Evolutionary conservation across 768 basidiomycete species (phyloP), one percentile per base, ranked within the genome.

Genomic region (Cystobasidium ongulense): DNA sequence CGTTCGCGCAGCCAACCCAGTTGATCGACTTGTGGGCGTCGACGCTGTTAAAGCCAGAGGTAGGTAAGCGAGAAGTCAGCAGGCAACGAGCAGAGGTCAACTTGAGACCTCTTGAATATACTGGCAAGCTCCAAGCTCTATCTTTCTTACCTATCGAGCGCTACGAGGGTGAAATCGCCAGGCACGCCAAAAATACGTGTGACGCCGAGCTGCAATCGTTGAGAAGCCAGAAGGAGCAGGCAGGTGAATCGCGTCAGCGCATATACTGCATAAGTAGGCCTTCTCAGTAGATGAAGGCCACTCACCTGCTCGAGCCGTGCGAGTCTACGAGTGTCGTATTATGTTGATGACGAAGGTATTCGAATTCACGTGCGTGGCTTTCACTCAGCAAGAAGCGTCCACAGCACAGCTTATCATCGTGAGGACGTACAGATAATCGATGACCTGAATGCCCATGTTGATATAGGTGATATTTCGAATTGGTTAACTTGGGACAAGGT

Each of bases 1-100:
- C 91, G 75, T 82, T 82, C 70, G 81, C 81, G 79, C 92, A 90
- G 3, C 92, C 93, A 66, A 93, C 85, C 92, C 92, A 95, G 18
- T 89, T 83, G 46, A 96, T 87, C 5, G 80, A 84, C 1, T 87
- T 85, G 79, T 90, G 86, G 74, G 89, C 89, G 80, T 94, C 36
- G 57, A 73, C 11, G 53, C 17, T 27, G 4, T 11, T 27, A 52
- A 8, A 67, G 54, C 67, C 61, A 76, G 23, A 64, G 72, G 67
- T 43, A 66, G 10, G 75, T 21, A 21, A 8, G 18, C 21, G 10
- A 50, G 3, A 50, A n/a, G 15, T 3, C 15, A 50, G n/a, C 15
- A 21, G 39, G 46, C 18, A 50, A 4, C 15, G 15, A 21, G n/a
- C 7, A 17, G 39, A 39, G 39, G 39, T 39, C 17, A 39, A 18